These are phyloP conservation scores for Ehretia macrophylla DNA, from an alignment of 257 asterid species.

Conservation along the genomic window DNA sequence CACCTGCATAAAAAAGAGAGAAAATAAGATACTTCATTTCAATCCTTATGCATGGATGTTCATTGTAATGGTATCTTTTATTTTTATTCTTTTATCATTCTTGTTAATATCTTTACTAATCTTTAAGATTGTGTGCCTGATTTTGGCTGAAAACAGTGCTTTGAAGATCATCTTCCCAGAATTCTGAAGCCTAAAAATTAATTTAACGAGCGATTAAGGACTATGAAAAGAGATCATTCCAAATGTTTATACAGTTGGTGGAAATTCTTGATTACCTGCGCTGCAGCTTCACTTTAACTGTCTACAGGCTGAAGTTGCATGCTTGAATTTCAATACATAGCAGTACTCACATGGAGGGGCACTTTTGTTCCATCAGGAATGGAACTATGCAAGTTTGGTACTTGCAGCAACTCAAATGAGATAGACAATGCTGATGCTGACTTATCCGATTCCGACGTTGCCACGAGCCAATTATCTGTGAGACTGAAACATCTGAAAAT, in stretches of 20 bases:
- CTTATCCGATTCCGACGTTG: slow-evolving; percentile 33
- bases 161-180: slow-evolving; percentile 85
- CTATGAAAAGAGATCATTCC: background rate
- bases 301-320: slow-evolving; percentile 45
- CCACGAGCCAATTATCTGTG: slow-evolving; percentile 42
- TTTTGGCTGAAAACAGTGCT: slow-evolving; percentile 69
- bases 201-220: background rate
- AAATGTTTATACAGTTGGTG: background rate
- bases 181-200: slow-evolving; percentile 43
- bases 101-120: slow-evolving; percentile 29
- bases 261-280: slow-evolving; percentile 44
- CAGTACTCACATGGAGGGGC: slow-evolving; percentile 30
- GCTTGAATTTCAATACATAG: slow-evolving; percentile 30
- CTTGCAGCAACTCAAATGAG: slow-evolving; percentile 41
- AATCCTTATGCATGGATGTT: background rate
- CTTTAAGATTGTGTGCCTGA: slow-evolving; percentile 51
- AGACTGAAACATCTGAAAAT: slow-evolving; percentile 48
- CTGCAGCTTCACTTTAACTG: slow-evolving; percentile 39
- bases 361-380: slow-evolving; percentile 30
- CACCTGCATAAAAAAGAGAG: slow-evolving; percentile 40
- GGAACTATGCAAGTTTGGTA: slow-evolving; percentile 20
- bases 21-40: background rate
- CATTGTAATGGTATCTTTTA: background rate
- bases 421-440: slow-evolving; percentile 29
- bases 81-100: no score